Base-by-base conservation (phyloP, 169 alveolate genomes). In the Condylostoma magnum region DNA sequence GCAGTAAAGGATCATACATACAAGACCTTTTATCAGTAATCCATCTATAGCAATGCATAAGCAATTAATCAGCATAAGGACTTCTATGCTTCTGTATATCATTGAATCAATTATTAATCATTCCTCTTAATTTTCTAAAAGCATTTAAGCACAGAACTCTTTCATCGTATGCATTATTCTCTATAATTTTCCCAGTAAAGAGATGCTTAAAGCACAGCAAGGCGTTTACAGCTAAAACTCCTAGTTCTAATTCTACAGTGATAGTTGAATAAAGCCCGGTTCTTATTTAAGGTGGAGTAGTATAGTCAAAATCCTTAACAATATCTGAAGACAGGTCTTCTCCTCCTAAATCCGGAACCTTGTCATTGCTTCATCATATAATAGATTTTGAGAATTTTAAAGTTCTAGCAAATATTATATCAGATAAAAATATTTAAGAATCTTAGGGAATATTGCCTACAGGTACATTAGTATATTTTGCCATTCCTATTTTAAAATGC, bases 1-100 rank as follows among this genome's bases (percentile, higher is more conserved):
- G 84, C 12, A 92, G 78, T 27, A 84, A 81, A 6, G 97, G 97
- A 54, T 92, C 97, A 79, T 79, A 92, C 52, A 92, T 68, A 46
- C 83, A 82, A 3, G 93, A 67, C 22, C 80, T 60, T 30, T 81
- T 60, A 10, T 92, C 75, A 22, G 92, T 65, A n/a, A 92, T 65
- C 95, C 97, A 92, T 55, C 94, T 55, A 72, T 85, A 83, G 20
- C 90, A 69, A 73, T 89, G 77, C 41, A 66, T 44, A 46, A 82
- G 58, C 38, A 85, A 77, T 46, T 60, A 43, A 76, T 87, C 97
- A n/a, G 97, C 93, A 58, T 77, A 82, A 20, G 50, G 47, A 71
- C 89, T 86, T 43, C 81, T 76, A 36, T 71, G 60, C 20, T 63
- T 48, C 18, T 58, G 31, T n/a, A 84, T 87, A 73, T 92, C 95